Evolutionary conservation across 257 asterid genomes (phyloP), one percentile per base, ranked within the genome.

Genomic region (Linaria vulgaris): DNA sequence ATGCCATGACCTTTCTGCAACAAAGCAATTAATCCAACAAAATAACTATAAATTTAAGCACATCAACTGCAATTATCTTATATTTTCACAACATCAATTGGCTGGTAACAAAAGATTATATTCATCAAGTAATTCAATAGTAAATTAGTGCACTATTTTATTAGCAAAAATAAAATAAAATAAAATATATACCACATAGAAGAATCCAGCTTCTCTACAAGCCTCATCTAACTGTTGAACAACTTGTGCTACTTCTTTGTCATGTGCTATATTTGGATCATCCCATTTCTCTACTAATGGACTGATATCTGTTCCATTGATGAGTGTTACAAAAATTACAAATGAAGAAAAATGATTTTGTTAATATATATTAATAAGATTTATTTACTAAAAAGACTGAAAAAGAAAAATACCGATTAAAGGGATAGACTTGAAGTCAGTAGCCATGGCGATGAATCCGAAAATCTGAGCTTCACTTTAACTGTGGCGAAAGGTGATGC

Each of bases 1-100:
- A 92, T 79, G n/a, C 91, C 97, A 64, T 92, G 99, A 5, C 97
- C 99, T 60, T 80, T 84, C 97, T 92, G 83, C 72, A 61, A 34
- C 65, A 54, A 37, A 46, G 25, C n/a, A 27, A 24, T n/a, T 37
- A 56, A 69, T 37, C 30, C 41, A 25, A 41, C 41, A 25, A 41
- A 22, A 38, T 16, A 47, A 7, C 53, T n/a, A n/a, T 4, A 22
- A 63, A 34, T 52, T n/a, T n/a, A 62, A 16, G 41, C n/a, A 59
- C 45, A 62, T 51, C 12, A 25, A 41, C 39, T 5, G 48, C 49
- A 19, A 7, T n/a, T n/a, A n/a, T 46, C 52, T n/a, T 3, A 19
- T 15, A 46, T 22, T 46, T 46, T 9, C 34, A 17, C 12, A 38
- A 43, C 16, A 12, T n/a, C n/a, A n/a, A n/a, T n/a, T n/a, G n/a